phyloP scores from a whole-genome alignment of 2,329 filamentous ascomycete genomes.

The Fusarium sp. region DNA sequence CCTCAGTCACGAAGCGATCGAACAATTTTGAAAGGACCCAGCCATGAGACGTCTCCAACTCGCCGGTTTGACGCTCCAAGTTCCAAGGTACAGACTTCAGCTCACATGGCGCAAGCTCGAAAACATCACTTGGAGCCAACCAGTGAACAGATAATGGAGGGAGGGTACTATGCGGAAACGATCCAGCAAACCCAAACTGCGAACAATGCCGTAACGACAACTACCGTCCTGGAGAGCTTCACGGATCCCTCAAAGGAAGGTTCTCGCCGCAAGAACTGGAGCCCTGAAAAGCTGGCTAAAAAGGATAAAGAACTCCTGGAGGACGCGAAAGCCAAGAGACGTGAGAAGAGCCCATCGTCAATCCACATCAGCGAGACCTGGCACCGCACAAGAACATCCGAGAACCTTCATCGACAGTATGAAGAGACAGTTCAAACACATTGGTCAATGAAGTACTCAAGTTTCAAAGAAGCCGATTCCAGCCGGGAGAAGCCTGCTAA shows the following conservation, averaged over 20 bases:
- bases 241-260: not conserved
- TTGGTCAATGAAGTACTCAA: not conserved
- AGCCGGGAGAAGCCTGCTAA: not conserved
- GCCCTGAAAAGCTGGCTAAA: conserved; percentile 22
- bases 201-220: not conserved
- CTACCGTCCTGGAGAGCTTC: not conserved
- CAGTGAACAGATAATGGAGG: conserved; percentile 55
- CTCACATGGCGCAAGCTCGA: not conserved
- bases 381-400: not conserved
- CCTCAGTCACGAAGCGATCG: not conserved
- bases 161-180: conserved; percentile 13
- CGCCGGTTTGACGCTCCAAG: not conserved
- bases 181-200: not conserved
- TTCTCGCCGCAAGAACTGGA: conserved; percentile 24
- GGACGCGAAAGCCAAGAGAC: not conserved
- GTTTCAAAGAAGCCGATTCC: not conserved
- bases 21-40: not conserved
- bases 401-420: not conserved
- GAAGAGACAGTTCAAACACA: not conserved
- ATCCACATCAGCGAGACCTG: not conserved
- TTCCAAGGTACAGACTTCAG: not conserved
- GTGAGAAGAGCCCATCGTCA: not conserved
- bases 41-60: not conserved
- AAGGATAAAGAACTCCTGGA: conserved; percentile 8
- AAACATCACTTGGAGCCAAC: conserved; percentile 57